Evolutionary conservation across 441 rosid genomes (phyloP).

Genomic region (Pelargonium fulgidum): DNA sequence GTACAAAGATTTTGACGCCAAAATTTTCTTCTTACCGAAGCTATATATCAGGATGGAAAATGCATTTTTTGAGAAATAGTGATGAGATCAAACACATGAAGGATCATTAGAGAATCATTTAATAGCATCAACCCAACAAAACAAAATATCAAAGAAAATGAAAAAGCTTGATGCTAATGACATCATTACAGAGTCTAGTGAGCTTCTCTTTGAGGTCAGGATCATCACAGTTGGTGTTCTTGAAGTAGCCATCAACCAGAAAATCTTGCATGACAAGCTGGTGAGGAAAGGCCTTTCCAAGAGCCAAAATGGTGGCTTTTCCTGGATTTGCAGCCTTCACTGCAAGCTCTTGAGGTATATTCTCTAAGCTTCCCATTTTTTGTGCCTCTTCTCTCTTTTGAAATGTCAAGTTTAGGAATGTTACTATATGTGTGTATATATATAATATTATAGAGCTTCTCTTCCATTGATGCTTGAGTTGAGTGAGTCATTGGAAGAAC

Average conservation of each 20-base stretch:
- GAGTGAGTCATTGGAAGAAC: not conserved
- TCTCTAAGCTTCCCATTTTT: constrained; percentile 47
- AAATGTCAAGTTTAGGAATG: not conserved
- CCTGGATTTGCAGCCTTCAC: constrained; percentile 39
- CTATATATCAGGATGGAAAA: too few relatives aligned
- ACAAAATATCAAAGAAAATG: constrained; percentile 3
- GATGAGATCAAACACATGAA: too few relatives aligned
- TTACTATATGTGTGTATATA: constrained; percentile 13
- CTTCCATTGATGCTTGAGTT: too few relatives aligned
- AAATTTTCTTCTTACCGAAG: too few relatives aligned
- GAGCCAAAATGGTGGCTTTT: constrained; percentile 78
- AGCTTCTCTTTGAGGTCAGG: constrained; percentile 85
- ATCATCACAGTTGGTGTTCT: constrained; percentile 80
- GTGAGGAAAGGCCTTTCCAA: constrained; percentile 90
- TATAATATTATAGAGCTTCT: too few relatives aligned
- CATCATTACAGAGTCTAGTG: constrained; percentile 59
- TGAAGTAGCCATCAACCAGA: constrained; percentile 88
- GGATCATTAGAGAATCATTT: too few relatives aligned
- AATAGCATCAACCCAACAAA: not conserved
- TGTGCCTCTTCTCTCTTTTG: constrained; percentile 5
- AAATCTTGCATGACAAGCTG: constrained; percentile 97
- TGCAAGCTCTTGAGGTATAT: constrained; percentile 23
- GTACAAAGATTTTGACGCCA: too few relatives aligned
- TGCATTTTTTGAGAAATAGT: too few relatives aligned
- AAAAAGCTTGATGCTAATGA: constrained; percentile 12